Conservation (phyloP, 495 filamentous ascomycete genomes). For the Hypoxylon crocopeplum region DNA sequence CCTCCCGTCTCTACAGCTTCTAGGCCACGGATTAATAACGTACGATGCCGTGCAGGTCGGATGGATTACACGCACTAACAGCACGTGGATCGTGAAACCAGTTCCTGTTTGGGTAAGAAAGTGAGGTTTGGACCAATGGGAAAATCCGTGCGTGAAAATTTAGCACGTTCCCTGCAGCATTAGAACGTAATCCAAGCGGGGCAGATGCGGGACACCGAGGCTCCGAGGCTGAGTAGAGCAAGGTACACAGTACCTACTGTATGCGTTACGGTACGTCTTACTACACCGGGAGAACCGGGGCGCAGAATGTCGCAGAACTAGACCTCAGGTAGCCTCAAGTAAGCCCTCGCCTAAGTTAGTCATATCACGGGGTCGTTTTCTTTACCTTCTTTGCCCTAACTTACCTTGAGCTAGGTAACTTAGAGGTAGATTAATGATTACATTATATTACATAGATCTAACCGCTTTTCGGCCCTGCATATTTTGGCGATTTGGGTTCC, state of each 20-base stretch:
- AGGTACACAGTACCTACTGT: too few relatives aligned
- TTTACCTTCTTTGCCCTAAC: too few relatives aligned
- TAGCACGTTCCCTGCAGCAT: not conserved
- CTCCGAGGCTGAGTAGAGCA: too few relatives aligned
- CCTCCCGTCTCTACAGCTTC: too few relatives aligned
- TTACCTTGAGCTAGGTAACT: too few relatives aligned
- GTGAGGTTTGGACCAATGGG: slow-evolving; percentile 18
- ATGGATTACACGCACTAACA: slow-evolving; percentile 1
- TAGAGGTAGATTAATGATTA: too few relatives aligned
- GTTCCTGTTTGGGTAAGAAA: slow-evolving; percentile 35
- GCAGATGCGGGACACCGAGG: slow-evolving; percentile 27
- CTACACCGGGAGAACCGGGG: too few relatives aligned
- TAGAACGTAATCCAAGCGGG: slow-evolving; percentile 12
- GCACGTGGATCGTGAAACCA: slow-evolving; percentile 20
- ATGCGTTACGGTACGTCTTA: too few relatives aligned
- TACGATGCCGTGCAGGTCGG: slow-evolving; percentile 24
- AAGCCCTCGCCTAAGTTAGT: too few relatives aligned
- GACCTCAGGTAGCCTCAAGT: too few relatives aligned
- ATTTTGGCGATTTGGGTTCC: slow-evolving; percentile 6
- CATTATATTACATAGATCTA: not conserved
- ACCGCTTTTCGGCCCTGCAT: slow-evolving; percentile 12
- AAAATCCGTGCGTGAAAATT: slow-evolving; percentile 12
- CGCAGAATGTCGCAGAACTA: too few relatives aligned
- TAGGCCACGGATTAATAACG: slow-evolving; percentile 11
- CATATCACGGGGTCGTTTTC: too few relatives aligned